Evolutionary conservation across 2,329 filamentous ascomycete species (phyloP), one percentile per base, ranked within the genome.

Genomic region (Alternaria panax): DNA sequence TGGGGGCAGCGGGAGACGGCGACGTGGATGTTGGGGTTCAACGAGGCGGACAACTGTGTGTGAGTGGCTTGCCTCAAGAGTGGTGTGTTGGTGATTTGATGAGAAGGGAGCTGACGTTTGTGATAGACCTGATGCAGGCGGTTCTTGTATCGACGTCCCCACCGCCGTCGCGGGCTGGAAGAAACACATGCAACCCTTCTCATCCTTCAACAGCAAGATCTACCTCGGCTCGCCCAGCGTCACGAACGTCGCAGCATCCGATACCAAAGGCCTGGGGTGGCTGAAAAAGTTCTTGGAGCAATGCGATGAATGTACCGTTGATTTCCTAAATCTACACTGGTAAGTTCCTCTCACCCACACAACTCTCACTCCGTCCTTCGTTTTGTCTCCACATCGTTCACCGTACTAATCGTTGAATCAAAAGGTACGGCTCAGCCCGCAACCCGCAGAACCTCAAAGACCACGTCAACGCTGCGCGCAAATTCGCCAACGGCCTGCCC

Each of bases 401-500:
- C 25, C 25, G 25, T 27, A 12, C 18, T 7, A 4, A 22, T 2
- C 5, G 5, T 30, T 6, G 7, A 1, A 42, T 5, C 14, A 1
- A 4, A 24, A 68, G 66, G 66, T 76, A 78, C 51, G 71, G 40
- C 8, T 4, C 14, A 7, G 58, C 54, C 2, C 34, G 7, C 16
- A 72, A 73, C 34, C 56, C 69, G 18, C 60, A 57, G 2, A 69
- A 73, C 52, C 77, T 78, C 65, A 72, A 78, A 59, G 53, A 64
- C 3, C 67, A 78, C 42, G 86, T 76, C 36, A 34, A 60, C 0
- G 54, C 65, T 1, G 65, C 72, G 0, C 59, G 64, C 14, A 46
- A 57, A 3, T 36, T 87, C 16, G 88, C 87, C 51, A 85, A 85
- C 30, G 88, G 86, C 76, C 68, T 68, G 4, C 74, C 72, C 0